Percentiles rank a stretch among this genome's conserved stretches.
Conservation (phyloP, 2,329 filamentous ascomycete species). For the Cercospora sesami region DNA sequence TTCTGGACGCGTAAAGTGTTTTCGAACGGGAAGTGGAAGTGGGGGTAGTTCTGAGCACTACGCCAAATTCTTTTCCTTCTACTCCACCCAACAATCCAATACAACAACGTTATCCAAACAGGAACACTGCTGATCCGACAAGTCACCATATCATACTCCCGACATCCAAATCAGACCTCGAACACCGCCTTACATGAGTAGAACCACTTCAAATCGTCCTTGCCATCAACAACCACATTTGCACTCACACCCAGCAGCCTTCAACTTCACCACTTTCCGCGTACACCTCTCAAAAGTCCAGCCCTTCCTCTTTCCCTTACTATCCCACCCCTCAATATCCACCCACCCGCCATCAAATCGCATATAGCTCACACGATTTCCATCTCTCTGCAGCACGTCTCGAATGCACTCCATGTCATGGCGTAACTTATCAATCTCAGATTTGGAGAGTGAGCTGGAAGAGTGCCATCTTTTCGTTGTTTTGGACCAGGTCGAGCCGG, state of each 20-base stretch:
- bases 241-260: not conserved
- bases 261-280: not conserved
- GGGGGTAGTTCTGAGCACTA: constrained; percentile 1
- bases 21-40: not conserved
- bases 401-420: constrained; percentile 10
- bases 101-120: not conserved
- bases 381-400: constrained; percentile 1
- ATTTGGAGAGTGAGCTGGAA: not conserved
- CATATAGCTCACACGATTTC: not conserved
- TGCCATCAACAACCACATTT: not conserved
- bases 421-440: not conserved
- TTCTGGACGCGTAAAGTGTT: constrained; percentile 12
- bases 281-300: constrained; percentile 6
- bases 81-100: not conserved
- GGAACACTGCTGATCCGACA: not conserved
- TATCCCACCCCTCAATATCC: constrained; percentile 1
- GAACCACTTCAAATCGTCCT: not conserved
- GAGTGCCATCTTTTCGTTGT: not conserved
- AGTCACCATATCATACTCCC: not conserved
- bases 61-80: not conserved
- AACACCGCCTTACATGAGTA: not conserved
- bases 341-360: constrained; percentile 4
- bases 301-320: not conserved
- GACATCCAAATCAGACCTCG: not conserved
- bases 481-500: not conserved